Conservation (phyloP, 2,329 filamentous ascomycete genomes). For the Trichoderma atrobrunneum region DNA sequence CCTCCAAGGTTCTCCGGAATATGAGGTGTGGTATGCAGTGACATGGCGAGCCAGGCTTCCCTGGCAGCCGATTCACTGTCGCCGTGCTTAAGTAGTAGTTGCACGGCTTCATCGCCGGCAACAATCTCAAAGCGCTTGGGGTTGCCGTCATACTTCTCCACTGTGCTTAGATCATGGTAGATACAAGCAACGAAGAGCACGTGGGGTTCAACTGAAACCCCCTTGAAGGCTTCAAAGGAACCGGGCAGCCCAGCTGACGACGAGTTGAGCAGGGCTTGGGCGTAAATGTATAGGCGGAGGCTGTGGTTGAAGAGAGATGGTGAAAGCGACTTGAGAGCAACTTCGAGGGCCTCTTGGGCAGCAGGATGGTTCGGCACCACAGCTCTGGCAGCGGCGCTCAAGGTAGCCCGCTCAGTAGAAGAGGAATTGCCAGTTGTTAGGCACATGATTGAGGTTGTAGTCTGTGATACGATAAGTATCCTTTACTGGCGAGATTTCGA, state of each 20-base stretch:
- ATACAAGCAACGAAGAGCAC: conserved; percentile 18
- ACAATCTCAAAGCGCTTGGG: conserved; percentile 13
- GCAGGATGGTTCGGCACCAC: conserved; percentile 14
- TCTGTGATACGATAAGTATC: neutral
- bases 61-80: neutral
- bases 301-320: conserved; percentile 14
- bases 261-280: neutral
- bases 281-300: conserved; percentile 14
- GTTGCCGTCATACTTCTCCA: conserved; percentile 3
- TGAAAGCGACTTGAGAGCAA: conserved; percentile 9
- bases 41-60: conserved; percentile 16
- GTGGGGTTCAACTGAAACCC: neutral
- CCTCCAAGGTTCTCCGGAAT: conserved; percentile 13
- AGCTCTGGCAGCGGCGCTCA: conserved; percentile 5
- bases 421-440: neutral
- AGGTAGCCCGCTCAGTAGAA: neutral
- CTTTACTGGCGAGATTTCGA: no score
- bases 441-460: neutral
- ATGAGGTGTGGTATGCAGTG: conserved; percentile 3
- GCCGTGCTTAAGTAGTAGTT: neutral
- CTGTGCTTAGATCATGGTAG: conserved; percentile 11
- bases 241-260: neutral
- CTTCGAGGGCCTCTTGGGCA: conserved; percentile 2
- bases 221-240: neutral
- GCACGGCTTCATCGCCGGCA: conserved; percentile 5